A percentile compares a stretch with the other conserved stretches of the same genome.
Conservation (phyloP, 768 basidiomycete species). For the Amyloporia xantha region DNA sequence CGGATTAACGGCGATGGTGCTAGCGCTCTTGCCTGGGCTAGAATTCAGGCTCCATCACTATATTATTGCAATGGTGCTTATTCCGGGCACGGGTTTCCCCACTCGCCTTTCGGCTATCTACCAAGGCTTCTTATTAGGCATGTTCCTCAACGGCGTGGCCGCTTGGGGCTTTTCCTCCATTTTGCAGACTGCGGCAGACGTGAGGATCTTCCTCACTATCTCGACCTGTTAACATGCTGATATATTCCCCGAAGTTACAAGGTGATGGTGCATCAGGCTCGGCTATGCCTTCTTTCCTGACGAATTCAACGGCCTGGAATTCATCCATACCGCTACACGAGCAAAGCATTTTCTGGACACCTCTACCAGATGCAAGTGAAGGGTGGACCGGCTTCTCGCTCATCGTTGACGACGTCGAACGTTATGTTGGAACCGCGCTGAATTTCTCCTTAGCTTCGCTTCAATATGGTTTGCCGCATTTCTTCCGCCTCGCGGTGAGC, state of each 20-base stretch:
- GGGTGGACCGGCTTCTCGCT: conserved; percentile 75
- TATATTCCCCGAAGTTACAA: conserved; percentile 43
- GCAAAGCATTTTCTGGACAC: conserved; percentile 31
- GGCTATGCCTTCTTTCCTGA: conserved; percentile 62
- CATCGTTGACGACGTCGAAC: conserved; percentile 81
- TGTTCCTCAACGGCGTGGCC: conserved; percentile 75
- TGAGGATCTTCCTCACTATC: conserved; percentile 25
- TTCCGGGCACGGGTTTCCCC: conserved; percentile 77
- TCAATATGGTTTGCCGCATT: conserved; percentile 56
- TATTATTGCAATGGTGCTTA: conserved; percentile 63
- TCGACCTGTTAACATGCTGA: background rate
- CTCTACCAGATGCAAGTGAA: conserved; percentile 23
- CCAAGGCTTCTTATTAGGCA: conserved; percentile 75
- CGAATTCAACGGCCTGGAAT: conserved; percentile 67
- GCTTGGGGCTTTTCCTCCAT: conserved; percentile 79
- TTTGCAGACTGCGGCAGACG: conserved; percentile 66
- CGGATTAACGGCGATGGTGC: conserved; percentile 56
- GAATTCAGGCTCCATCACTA: conserved; percentile 78
- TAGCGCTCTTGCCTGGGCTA: conserved; percentile 64
- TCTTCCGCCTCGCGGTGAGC: conserved; percentile 76
- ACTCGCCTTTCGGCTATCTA: conserved; percentile 74
- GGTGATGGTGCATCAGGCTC: conserved; percentile 69
- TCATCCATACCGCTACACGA: conserved; percentile 40
- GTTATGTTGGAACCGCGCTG: conserved; percentile 61
- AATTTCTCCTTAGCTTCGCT: conserved; percentile 67